These are phyloP conservation scores for Gracilaria domingensis DNA, from an alignment of 23 red algal species.

Conservation along the genomic window DNA sequence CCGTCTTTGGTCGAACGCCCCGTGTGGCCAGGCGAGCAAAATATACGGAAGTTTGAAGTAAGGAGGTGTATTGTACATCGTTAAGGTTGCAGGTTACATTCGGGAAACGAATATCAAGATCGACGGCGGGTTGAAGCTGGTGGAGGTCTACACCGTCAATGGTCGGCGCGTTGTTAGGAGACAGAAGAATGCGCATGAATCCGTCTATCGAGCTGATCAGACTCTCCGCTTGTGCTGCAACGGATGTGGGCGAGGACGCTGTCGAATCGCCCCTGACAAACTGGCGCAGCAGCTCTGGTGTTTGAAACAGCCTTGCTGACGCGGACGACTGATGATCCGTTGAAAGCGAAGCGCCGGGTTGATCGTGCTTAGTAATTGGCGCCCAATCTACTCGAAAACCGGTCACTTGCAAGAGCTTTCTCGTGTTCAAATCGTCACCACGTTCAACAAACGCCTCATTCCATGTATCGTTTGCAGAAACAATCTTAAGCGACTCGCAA, in stretches of 20 bases:
- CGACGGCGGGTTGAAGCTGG: slow-evolving; percentile 39
- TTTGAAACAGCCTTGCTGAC: slow-evolving; percentile 25
- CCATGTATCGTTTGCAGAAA: slow-evolving; percentile 76
- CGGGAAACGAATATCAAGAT: slow-evolving; percentile 73
- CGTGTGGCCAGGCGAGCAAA: slow-evolving; percentile 64
- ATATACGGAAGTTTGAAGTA: slow-evolving; percentile 77
- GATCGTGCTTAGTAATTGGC: slow-evolving; percentile 23
- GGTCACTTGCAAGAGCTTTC: slow-evolving; percentile 70
- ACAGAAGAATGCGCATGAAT: slow-evolving; percentile 44
- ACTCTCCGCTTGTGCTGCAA: too few species aligned
- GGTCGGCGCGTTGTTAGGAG: neutral
- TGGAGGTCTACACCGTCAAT: neutral
- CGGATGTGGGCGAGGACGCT: too few species aligned
- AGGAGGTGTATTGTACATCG: slow-evolving; percentile 79
- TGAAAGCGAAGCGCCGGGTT: slow-evolving; percentile 34
- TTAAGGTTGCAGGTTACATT: slow-evolving; percentile 63
- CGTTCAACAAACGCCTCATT: slow-evolving; percentile 73
- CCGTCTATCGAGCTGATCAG: slow-evolving; percentile 45
- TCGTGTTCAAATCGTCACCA: slow-evolving; percentile 15
- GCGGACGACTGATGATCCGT: neutral
- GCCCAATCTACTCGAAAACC: slow-evolving; percentile 69
- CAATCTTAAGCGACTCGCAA: slow-evolving; percentile 63
- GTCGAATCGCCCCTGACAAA: slow-evolving; percentile 26
- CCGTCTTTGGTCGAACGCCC: slow-evolving; percentile 54
- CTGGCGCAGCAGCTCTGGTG: slow-evolving; percentile 46